phyloP scores from a whole-genome alignment of 2,329 filamentous ascomycete genomes.

The Alternaria postmessia region DNA sequence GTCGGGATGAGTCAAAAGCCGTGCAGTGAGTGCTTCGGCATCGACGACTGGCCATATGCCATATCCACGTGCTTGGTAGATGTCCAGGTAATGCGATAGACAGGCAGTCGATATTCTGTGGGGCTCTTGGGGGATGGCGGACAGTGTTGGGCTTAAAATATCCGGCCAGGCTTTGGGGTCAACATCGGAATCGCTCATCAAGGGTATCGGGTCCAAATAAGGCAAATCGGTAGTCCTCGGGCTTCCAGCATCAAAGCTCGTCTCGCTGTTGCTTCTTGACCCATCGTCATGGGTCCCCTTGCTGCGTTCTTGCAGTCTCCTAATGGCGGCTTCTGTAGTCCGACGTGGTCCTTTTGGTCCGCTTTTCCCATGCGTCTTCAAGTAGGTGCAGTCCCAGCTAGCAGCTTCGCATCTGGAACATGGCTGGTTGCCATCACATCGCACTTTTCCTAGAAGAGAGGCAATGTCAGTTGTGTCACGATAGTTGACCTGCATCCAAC shows the following conservation, averaged over 20 bases:
- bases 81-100: conserved; percentile 44
- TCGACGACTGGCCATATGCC: conserved; percentile 49
- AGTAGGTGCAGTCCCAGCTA: conserved; percentile 49
- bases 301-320: conserved; percentile 43
- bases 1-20: conserved; percentile 42
- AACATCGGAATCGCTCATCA: conserved; percentile 27
- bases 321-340: conserved; percentile 47
- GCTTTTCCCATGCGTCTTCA: conserved; percentile 49
- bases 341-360: conserved; percentile 47
- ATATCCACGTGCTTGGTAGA: conserved; percentile 43
- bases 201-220: conserved; percentile 33
- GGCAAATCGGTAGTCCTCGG: conserved; percentile 39
- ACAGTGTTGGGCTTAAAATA: conserved; percentile 26
- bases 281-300: conserved; percentile 32
- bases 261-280: conserved; percentile 44
- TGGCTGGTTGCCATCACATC: conserved; percentile 47
- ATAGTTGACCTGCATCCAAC: not conserved
- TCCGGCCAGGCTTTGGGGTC: conserved; percentile 40
- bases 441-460: conserved; percentile 31
- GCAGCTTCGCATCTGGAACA: conserved; percentile 45
- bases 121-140: conserved; percentile 22
- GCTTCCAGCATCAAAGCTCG: conserved; percentile 43
- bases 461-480: conserved; percentile 1
- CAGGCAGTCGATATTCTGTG: conserved; percentile 43
- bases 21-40: conserved; percentile 41